Evolutionary conservation across 2,329 filamentous ascomycete species (phyloP), one percentile per base, ranked within the genome.

Genomic region (Chaetomium olivaceum): DNA sequence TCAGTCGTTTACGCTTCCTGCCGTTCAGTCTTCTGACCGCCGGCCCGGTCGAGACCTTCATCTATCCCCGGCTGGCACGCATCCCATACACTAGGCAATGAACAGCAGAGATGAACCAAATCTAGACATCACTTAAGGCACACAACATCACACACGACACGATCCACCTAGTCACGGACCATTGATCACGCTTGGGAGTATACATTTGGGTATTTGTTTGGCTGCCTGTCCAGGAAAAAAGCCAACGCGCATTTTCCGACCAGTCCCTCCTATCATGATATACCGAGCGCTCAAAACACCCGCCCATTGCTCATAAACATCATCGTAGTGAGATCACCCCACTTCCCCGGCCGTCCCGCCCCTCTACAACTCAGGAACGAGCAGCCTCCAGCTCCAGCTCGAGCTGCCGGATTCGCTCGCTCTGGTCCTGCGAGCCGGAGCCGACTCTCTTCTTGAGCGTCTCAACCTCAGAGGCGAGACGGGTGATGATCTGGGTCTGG

Each of bases 391-490:
- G 78, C 77, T 90, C 88, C 60, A 90, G 79, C 78, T 90, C 88
- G 65, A 90, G 76, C 76, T 89, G 87, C 69, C 87, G 80, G 73
- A 90, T 90, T 58, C 87, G 81, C 78, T 90, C 87, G 76, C 82
- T 89, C 81, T 90, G 87, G 74, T 89, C 87, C 72, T 85, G 82
- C 16, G 82, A 80, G 31, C 76, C 78, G n/a, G 76, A 73, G n/a
- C 85, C 86, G 66, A 93, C 83, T 77, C 88, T 90, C 78, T 87
- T 87, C 85, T 96, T 96, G 71, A 97, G 82, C 19, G 85, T 84
- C 74, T 95, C 92, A 16, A 96, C 89, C 77, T 96, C 91, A 33
- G 81, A 78, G 2, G 90, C 86, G 57, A 96, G 80, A 31, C 83
- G 81, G 58, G 83, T 83, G 71, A 96, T 92, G 76, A 93, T 89